These are phyloP conservation scores for Peniophora sp. DNA, from an alignment of 1,284 basidiomycete species.

Conservation along the genomic window DNA sequence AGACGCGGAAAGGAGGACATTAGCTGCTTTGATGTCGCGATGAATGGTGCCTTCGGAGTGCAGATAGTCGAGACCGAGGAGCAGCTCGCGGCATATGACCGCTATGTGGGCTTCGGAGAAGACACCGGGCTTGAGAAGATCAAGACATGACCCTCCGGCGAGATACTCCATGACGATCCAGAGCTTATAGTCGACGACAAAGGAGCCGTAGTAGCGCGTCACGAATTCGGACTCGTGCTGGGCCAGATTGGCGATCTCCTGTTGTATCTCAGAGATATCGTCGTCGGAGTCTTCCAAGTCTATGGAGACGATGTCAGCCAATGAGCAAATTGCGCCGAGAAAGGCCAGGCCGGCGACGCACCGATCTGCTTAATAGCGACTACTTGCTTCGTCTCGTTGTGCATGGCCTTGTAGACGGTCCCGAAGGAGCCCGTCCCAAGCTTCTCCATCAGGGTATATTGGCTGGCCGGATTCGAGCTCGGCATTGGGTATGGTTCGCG, in stretches of 20 bases:
- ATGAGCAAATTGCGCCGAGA: background rate
- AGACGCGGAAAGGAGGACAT: slow-evolving; percentile 82
- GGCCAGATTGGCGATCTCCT: slow-evolving; percentile 93
- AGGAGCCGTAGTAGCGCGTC: slow-evolving; percentile 94
- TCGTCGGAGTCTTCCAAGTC: slow-evolving; percentile 88
- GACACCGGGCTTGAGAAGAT: slow-evolving; percentile 85
- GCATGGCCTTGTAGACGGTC: slow-evolving; percentile 93
- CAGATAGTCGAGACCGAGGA: slow-evolving; percentile 92
- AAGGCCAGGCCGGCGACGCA: slow-evolving; percentile 26
- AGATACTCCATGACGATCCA: slow-evolving; percentile 99
- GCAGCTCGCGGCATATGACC: slow-evolving; percentile 87
- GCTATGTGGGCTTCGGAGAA: slow-evolving; percentile 93
- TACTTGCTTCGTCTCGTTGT: slow-evolving; percentile 88
- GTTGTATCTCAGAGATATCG: slow-evolving; percentile 95
- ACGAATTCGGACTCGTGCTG: slow-evolving; percentile 96
- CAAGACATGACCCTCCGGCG: slow-evolving; percentile 95
- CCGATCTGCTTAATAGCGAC: slow-evolving; percentile 99
- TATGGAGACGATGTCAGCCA: slow-evolving; percentile 18
- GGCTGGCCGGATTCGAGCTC: slow-evolving; percentile 72
- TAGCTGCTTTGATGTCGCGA: slow-evolving; percentile 98
- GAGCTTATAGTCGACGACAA: slow-evolving; percentile 93
- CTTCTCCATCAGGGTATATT: slow-evolving; percentile 92
- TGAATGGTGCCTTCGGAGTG: slow-evolving; percentile 95
- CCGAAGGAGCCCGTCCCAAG: slow-evolving; percentile 97
- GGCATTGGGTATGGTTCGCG: slow-evolving; percentile 62